Base-by-base conservation (phyloP, 1,284 basidiomycete genomes). In the Sporisorium graminicola region DNA sequence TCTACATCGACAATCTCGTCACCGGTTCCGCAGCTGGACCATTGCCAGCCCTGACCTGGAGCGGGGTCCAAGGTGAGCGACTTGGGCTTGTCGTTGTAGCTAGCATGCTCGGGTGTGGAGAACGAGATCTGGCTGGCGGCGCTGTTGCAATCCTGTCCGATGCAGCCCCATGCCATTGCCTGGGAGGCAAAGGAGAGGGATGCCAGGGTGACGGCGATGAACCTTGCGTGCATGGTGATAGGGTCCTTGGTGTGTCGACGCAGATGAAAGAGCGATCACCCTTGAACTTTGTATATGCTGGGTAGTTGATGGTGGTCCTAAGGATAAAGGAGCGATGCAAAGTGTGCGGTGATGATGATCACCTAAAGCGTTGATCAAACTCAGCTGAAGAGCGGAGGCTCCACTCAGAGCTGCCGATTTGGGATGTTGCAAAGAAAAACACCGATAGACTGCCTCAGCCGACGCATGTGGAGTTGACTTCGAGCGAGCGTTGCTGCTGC, bases 1-100 rank as follows among this genome's bases (percentile, higher is more conserved):
- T 81, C 66, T 20, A 84, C 71, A 18, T 68, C 55, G 18, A 84
- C 74, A 9, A 74, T 59, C 46, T 81, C 74, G 20, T 69, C 67
- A 3, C 65, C 73, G 5, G 61, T 54, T n/a, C 76, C 81, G 42
- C 84, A 85, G 64, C 52, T 62, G n/a, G 58, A 37, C 84, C 84
- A 85, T 16, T 74, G 64, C 81, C 83, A 85, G 12, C 77, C 76
- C 22, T 65, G 59, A 8, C 71, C 71, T 2, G 59, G 61, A 35
- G 58, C 33, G 24, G 71, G 60, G 5, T 40, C 64, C 50, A 29
- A 57, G 4, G 58, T 40, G 9, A 29, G 26, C 31, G 44, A 14
- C 3, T 57, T 43, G 33, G 42, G 8, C 46, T 60, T 43, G 14
- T 43, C 57, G 22, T 47, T 43, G 56, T 56, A 26, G 18, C 20